phyloP scores from a whole-genome alignment of 352 stramenopile genomes.

The Phytophthora crassamura region DNA sequence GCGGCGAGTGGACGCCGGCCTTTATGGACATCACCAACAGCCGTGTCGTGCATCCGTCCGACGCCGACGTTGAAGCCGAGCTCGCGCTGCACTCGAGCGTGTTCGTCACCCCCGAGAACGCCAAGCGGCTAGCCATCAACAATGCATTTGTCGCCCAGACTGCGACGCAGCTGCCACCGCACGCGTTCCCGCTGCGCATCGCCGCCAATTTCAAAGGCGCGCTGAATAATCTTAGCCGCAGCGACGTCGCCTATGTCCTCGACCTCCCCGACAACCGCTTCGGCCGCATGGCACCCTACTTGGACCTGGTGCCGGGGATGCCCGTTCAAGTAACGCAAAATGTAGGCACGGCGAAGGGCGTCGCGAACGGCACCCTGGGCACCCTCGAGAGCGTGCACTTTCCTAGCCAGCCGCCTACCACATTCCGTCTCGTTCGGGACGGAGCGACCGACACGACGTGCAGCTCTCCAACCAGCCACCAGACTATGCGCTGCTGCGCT shows the following conservation, averaged over 20 bases:
- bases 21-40: slow-evolving; percentile 1
- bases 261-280: background rate
- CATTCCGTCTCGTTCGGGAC: no score
- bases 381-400: no score
- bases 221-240: background rate
- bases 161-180: no score
- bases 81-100: background rate
- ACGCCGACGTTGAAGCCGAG: background rate
- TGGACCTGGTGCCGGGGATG: background rate
- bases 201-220: background rate
- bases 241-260: background rate
- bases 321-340: background rate
- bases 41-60: background rate
- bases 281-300: background rate
- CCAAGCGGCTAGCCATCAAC: slow-evolving; percentile 10
- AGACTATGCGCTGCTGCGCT: no score
- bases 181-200: background rate
- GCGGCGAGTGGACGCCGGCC: no score
- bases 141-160: slow-evolving; percentile 2
- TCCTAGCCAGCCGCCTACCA: no score
- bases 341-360: background rate
- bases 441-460: no score
- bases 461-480: background rate
- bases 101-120: background rate
- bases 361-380: background rate